Conservation (phyloP, 331 rosid species). For the Malus hybrid region DNA sequence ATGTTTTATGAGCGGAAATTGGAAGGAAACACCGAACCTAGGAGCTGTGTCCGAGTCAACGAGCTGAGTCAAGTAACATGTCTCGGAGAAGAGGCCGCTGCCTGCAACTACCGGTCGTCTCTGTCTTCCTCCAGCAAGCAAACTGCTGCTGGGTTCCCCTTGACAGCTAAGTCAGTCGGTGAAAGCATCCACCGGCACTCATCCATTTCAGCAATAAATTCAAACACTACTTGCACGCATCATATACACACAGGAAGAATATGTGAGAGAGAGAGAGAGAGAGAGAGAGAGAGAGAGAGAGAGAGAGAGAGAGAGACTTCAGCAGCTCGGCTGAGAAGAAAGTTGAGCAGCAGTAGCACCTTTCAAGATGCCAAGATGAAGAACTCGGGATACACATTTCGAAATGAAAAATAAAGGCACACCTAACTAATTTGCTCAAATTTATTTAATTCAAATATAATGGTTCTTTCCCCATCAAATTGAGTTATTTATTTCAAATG, state of each 20-base stretch:
- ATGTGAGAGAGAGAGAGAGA: too few species aligned
- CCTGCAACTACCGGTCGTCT: slow-evolving; percentile 44
- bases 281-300: too few species aligned
- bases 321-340: neutral
- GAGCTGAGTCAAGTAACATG: slow-evolving; percentile 37
- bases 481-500: neutral
- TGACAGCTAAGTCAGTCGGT: slow-evolving; percentile 41
- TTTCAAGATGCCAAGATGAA: neutral
- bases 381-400: neutral
- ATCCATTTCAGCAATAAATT: too few species aligned
- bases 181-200: slow-evolving; percentile 49
- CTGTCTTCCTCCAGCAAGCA: slow-evolving; percentile 50
- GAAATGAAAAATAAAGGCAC: neutral
- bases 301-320: too few species aligned
- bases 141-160: slow-evolving; percentile 65
- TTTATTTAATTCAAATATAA: neutral
- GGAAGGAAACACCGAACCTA: slow-evolving; percentile 20
- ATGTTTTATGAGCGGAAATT: neutral
- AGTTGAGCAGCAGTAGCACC: neutral
- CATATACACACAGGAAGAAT: too few species aligned
- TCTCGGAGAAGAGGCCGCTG: slow-evolving; percentile 32
- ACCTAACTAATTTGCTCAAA: neutral
- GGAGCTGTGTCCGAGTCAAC: slow-evolving; percentile 9
- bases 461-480: neutral
- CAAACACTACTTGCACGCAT: too few species aligned